Evolutionary conservation across 108 stramenopile species (phyloP), one percentile per base, ranked within the genome.

Genomic region (Pseudonitzschia pungens): DNA sequence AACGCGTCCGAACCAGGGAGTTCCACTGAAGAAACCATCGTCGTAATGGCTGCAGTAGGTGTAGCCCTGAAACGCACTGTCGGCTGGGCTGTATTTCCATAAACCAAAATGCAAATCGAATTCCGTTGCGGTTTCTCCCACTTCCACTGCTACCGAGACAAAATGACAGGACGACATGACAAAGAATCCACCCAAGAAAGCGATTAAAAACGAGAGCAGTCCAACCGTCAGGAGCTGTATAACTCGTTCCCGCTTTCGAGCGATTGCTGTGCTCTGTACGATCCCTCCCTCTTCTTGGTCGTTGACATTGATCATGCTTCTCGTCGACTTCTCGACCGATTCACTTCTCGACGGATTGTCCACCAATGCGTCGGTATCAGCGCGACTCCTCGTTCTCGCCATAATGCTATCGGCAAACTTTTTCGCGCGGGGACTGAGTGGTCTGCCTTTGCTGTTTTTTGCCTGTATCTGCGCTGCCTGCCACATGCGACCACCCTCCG

Each of bases 71-170:
- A 76, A 77, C 22, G 66, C 80, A 55, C 77, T 81, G 32, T 83
- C 83, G 10, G 78, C 59, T 0, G 86, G 81, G 65, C 80, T 74
- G 58, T 84, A 87, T 59, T 82, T 83, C 81, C 81, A 87, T 12
- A 87, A 64, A 48, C 86, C 86, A 70, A 75, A 82, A 57, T 84
- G 86, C 63, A 84, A 53, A 18, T 69, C 68, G 66, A 81, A 86
- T 42, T 58, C 56, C 22, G 68, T 21, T 15, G 65, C 54, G 22
- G 72, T 27, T 32, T 72, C 71, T 27, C 80, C 82, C 7, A 78
- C 79, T 26, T 29, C 42, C 42, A 83, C 68, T 6, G 54, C n/a
- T 22, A 73, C 77, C 3, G 82, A 77, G 9, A 78, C 78, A 55
- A 83, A 84, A 64, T 83, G 75, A 65, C 86, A 87, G 16, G 78